Percentiles rank a stretch among this genome's conserved stretches.
Evolutionary conservation across 164 flowering plant species (phyloP).

Genomic region (Macadamia integrifolia): DNA sequence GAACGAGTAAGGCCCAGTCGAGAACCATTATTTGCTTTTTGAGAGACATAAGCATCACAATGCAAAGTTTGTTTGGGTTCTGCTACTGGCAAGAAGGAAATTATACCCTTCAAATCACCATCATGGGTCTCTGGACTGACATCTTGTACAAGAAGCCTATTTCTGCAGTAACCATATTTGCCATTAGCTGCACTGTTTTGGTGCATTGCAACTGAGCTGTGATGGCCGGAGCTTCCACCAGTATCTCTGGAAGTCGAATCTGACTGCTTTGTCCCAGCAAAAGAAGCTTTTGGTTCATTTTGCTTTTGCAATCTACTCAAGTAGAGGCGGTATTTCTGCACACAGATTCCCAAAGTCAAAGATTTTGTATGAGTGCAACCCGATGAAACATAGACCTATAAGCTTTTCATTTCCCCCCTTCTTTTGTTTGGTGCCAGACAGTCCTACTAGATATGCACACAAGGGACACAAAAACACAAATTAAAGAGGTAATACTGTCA

Average conservation of each 20-base stretch:
- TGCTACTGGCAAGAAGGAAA: slow-evolving; percentile 19
- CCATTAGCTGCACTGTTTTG: slow-evolving; percentile 27
- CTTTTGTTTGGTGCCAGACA: too few relatives aligned
- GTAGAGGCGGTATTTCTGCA: slow-evolving; percentile 95
- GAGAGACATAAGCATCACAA: slow-evolving; percentile 26
- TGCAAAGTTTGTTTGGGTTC: slow-evolving; percentile 22
- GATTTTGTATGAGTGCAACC: too few relatives aligned
- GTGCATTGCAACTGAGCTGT: slow-evolving; percentile 24
- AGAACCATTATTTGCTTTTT: slow-evolving; percentile 21
- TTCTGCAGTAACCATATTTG: slow-evolving; percentile 29
- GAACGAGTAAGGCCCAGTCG: slow-evolving; percentile 20
- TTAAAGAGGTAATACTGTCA: not conserved
- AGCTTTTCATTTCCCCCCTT: too few relatives aligned
- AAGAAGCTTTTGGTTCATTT: slow-evolving; percentile 38
- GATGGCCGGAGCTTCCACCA: slow-evolving; percentile 30
- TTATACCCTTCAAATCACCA: slow-evolving; percentile 22
- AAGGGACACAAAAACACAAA: not conserved
- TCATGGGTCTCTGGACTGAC: slow-evolving; percentile 27
- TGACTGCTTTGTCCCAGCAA: slow-evolving; percentile 36
- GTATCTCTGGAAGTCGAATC: slow-evolving; percentile 42
- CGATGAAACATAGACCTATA: too few relatives aligned
- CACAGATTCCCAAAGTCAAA: not conserved
- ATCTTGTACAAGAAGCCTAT: slow-evolving; percentile 25
- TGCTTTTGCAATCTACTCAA: slow-evolving; percentile 76
- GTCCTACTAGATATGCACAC: not conserved